A percentile compares a stretch with the other conserved stretches of the same genome.
phyloP scores from a whole-genome alignment of 192 early-diverging fungal genomes.

The Umbelopsis ramanniana region DNA sequence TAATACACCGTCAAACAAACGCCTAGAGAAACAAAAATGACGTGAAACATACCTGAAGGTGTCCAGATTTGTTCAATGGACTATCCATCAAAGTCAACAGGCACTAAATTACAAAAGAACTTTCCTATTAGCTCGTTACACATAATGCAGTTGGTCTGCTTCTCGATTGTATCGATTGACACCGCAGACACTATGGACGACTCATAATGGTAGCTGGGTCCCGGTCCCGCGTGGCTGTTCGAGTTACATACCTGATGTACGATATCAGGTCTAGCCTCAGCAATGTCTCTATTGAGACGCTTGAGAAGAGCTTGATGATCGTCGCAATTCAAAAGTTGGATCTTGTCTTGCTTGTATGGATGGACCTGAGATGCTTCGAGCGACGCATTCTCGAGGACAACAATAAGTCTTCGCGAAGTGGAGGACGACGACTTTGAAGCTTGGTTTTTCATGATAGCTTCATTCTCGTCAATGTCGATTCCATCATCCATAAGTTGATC shows the following conservation, averaged over 20 bases:
- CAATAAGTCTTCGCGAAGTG: constrained; percentile 73
- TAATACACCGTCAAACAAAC: not conserved
- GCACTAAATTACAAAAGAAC: constrained; percentile 56
- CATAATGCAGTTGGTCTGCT: too few relatives aligned
- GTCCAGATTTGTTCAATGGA: constrained; percentile 96
- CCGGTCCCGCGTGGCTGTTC: not conserved
- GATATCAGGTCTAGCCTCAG: constrained; percentile 92
- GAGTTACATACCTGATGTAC: constrained; percentile 79
- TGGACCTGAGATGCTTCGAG: constrained; percentile 89
- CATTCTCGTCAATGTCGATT: constrained; percentile 12
- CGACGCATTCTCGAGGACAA: constrained; percentile 86
- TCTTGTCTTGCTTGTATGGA: constrained; percentile 69
- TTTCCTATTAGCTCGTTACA: not conserved
- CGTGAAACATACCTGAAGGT: constrained; percentile 64
- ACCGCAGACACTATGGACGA: too few relatives aligned
- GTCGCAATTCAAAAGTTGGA: constrained; percentile 95
- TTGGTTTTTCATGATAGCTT: not conserved
- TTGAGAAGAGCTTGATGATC: constrained; percentile 90
- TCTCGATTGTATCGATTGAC: too few relatives aligned
- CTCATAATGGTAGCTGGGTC: not conserved
- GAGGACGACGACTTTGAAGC: not conserved
- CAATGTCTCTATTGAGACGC: constrained; percentile 75
- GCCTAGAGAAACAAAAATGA: not conserved
- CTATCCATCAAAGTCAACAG: constrained; percentile 94
- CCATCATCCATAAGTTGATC: constrained; percentile 2